Base-by-base conservation (phyloP, 75 land plant species). In the Gnetum montanum region DNA sequence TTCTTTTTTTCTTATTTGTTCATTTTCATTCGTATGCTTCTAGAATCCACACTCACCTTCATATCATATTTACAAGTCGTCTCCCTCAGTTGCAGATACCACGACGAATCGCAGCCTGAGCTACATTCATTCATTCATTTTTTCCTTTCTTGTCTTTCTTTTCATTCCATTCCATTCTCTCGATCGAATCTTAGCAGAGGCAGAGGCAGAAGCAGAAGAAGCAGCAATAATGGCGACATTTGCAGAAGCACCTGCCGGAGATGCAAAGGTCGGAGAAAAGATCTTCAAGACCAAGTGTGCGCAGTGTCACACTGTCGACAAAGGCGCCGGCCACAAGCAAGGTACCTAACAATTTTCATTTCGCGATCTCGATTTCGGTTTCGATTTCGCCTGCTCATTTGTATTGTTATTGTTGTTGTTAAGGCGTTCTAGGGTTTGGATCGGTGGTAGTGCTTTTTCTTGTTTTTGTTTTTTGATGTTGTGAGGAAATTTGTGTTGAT, bases 271-370 rank as follows among this genome's bases (percentile, higher is more conserved):
- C 8, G 88, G 88, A 40, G 88, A 84, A 70, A 84, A 84, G 72
- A 85, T 85, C 73, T 81, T 85, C 79, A 81, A 74, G 73, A 85
- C 73, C 46, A 85, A 85, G 70, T 82, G 89, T 61, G 83, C 89
- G 35, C 89, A 85, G 70, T 85, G 89, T 59, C 89, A 85, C 68
- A 85, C 76, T 53, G 86, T 77, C 33, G 89, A 85, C 27, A 81
- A 85, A 61, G 81, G 77, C 22, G 89, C 89, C 7, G 89, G 89
- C 31, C 89, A 82, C 76, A 82, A 74, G 50, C 89, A 85, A 74
- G 89, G 85, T 81, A 58, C 18, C 4, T 53, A n/a, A n/a, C n/a
- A 20, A 11, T 8, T 16, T 8, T 20, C n/a, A n/a, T 8, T 20
- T 40, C 41, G 41, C 15, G 15, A 15, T 47, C 15, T 15, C 6